Evolutionary conservation across 179 eudicot genomes (phyloP).

Genomic region (Drosera spatulata): DNA sequence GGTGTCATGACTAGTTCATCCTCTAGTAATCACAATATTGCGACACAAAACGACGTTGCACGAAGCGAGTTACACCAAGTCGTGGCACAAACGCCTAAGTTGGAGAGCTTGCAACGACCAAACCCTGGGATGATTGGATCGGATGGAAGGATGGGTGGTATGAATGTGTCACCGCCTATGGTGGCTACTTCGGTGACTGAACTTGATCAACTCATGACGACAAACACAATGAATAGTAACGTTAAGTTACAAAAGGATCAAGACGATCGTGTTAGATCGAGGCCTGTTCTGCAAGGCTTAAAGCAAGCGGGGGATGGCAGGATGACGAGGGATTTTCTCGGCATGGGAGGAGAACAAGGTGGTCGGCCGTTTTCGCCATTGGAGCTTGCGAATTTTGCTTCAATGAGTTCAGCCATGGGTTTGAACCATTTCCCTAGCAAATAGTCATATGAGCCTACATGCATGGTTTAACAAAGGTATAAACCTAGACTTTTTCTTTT

Average conservation of each 20-base stretch:
- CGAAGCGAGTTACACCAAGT: background rate
- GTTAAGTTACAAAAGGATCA: too few species aligned
- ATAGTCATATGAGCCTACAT: background rate
- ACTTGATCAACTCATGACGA: conserved; percentile 37
- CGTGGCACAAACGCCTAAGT: background rate
- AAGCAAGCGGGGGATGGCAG: conserved; percentile 8
- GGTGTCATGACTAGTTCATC: conserved; percentile 30
- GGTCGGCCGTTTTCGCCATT: conserved; percentile 49
- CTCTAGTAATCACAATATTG: background rate
- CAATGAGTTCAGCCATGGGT: conserved; percentile 55
- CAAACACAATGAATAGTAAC: conserved; percentile 2
- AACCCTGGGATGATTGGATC: background rate
- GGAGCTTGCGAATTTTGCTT: conserved; percentile 56
- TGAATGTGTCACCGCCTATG: background rate
- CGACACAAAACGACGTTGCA: background rate
- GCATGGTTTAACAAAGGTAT: background rate
- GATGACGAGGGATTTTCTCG: conserved; percentile 75
- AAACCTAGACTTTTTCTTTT: background rate
- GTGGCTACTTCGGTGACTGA: conserved; percentile 15
- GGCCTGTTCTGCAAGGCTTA: too few species aligned
- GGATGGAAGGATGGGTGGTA: conserved; percentile 5
- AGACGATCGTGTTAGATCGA: too few species aligned
- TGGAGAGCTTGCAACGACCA: background rate
- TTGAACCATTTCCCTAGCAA: conserved; percentile 41
- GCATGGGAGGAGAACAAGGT: conserved; percentile 46